phyloP scores from a whole-genome alignment of 257 asterid genomes.

The Euphrasia confusa region DNA sequence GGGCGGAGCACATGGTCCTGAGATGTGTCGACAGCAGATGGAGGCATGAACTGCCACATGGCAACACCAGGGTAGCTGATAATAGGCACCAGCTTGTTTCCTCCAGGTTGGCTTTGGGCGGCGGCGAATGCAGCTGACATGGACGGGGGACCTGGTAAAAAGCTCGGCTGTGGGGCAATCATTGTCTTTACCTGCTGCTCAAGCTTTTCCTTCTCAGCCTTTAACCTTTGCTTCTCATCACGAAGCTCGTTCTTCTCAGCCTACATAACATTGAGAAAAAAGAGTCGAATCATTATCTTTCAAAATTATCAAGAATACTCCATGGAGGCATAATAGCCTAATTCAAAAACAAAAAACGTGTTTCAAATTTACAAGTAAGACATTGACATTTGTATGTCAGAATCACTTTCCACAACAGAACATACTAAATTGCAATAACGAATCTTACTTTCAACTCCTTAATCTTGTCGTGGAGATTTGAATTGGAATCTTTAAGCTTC shows the following conservation, averaged over 20 bases:
- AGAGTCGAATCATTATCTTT: background rate
- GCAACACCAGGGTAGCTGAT: slow-evolving; percentile 4
- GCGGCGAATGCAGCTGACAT: background rate
- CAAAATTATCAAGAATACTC: too few relatives aligned
- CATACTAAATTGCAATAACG: background rate
- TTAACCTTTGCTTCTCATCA: slow-evolving; percentile 39
- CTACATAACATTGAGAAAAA: slow-evolving; percentile 21
- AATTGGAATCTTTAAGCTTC: slow-evolving; percentile 43
- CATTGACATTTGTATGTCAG: background rate
- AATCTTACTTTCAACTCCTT: slow-evolving; percentile 46
- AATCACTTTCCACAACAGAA: background rate
- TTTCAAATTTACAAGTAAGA: too few relatives aligned
- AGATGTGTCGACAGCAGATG: slow-evolving; percentile 4
- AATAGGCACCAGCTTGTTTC: slow-evolving; percentile 5
- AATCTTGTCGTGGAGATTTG: slow-evolving; percentile 40
- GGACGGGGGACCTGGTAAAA: background rate
- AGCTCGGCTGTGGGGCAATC: background rate
- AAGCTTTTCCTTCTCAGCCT: slow-evolving; percentile 27
- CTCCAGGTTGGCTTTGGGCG: background rate
- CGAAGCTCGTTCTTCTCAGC: slow-evolving; percentile 58
- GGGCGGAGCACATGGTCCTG: slow-evolving; percentile 9
- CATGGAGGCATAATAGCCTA: background rate
- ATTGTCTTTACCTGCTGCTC: slow-evolving; percentile 9
- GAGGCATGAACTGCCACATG: slow-evolving; percentile 12
- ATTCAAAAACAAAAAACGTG: background rate